phyloP scores from a whole-genome alignment of 495 filamentous ascomycete species.

The Penicillium coprophilum region DNA sequence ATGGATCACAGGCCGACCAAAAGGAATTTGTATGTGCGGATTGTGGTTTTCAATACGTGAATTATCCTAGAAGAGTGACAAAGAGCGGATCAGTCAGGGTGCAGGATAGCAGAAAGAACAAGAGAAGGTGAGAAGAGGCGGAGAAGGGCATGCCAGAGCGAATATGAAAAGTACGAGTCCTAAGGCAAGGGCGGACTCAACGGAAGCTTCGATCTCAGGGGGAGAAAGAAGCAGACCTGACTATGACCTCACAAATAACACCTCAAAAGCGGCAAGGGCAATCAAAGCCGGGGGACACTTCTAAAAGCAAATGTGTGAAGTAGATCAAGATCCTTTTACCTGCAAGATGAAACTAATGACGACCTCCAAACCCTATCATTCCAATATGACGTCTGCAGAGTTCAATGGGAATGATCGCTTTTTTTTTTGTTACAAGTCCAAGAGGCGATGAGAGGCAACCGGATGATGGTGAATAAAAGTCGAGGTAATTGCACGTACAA shows the following conservation, averaged over 20 bases:
- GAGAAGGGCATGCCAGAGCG: background rate
- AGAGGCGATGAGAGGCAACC: slow-evolving; percentile 15
- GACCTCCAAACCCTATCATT: slow-evolving; percentile 26
- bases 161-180: background rate
- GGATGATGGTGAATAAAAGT: slow-evolving; percentile 12
- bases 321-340: slow-evolving; percentile 25
- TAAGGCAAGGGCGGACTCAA: slow-evolving; percentile 4
- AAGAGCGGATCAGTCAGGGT: slow-evolving; percentile 33
- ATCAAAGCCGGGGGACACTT: background rate
- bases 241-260: slow-evolving; percentile 12
- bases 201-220: slow-evolving; percentile 11
- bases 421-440: slow-evolving; percentile 20
- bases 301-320: background rate
- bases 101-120: slow-evolving; percentile 5
- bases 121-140: slow-evolving; percentile 5
- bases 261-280: slow-evolving; percentile 1
- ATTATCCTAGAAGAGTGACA: slow-evolving; percentile 31
- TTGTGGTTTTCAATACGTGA: slow-evolving; percentile 24
- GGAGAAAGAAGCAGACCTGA: slow-evolving; percentile 7
- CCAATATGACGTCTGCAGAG: slow-evolving; percentile 32
- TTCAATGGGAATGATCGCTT: slow-evolving; percentile 26
- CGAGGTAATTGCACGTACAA: slow-evolving; percentile 24
- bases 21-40: slow-evolving; percentile 23
- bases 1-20: slow-evolving; percentile 32
- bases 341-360: slow-evolving; percentile 29